Conservation (phyloP, 129 eudicot genomes). For the Centrapalus pauciflorus region DNA sequence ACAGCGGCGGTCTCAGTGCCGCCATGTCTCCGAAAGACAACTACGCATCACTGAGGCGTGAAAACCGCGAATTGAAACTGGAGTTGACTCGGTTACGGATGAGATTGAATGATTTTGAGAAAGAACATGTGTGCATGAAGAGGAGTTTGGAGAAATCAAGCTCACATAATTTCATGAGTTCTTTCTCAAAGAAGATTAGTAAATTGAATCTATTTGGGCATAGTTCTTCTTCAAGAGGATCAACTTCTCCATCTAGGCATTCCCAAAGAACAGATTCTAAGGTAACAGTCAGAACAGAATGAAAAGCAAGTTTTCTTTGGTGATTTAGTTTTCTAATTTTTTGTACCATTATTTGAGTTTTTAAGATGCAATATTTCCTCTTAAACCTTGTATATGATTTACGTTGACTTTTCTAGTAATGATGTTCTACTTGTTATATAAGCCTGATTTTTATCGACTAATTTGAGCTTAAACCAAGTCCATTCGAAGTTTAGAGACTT, state of each 20-base stretch:
- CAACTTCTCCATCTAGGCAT: constrained; percentile 76
- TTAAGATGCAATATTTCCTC: background rate
- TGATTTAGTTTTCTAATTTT: background rate
- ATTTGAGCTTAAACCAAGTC: no score
- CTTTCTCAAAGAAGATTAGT: constrained; percentile 68
- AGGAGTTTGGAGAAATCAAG: constrained; percentile 71
- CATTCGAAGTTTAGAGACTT: no score
- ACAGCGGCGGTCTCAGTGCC: constrained; percentile 91
- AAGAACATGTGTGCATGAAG: constrained; percentile 97
- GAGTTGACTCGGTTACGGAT: constrained; percentile 87
- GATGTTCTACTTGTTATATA: no score
- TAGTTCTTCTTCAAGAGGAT: constrained; percentile 73
- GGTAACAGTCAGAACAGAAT: constrained; percentile 48
- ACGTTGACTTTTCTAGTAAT: background rate
- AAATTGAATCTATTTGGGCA: constrained; percentile 62
- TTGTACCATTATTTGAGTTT: constrained; percentile 2
- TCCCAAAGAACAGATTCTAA: constrained; percentile 74
- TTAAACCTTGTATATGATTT: constrained; percentile 12
- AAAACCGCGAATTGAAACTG: constrained; percentile 84
- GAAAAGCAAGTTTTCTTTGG: constrained; percentile 16
- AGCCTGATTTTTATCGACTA: no score
- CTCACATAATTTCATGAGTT: constrained; percentile 73
- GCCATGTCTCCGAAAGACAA: constrained; percentile 96
- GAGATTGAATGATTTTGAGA: constrained; percentile 92
- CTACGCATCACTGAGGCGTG: constrained; percentile 86